Evolutionary conservation across 129 eudicot genomes (phyloP), one percentile per base, ranked within the genome.

Genomic region (Chrysanthemum seticuspe): DNA sequence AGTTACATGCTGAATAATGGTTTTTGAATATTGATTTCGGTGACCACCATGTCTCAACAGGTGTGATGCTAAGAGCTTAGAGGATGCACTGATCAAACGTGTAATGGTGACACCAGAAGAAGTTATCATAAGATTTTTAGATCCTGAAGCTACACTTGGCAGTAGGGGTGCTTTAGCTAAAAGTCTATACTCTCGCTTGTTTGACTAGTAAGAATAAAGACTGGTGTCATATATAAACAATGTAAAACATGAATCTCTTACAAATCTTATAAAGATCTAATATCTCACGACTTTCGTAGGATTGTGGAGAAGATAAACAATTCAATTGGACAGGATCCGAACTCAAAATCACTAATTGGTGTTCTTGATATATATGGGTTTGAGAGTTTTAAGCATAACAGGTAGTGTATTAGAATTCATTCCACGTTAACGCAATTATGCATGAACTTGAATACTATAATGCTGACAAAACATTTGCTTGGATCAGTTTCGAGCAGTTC

Each of bases 321-420:
- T 2, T 51, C 5, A 51, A 51, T 51, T 51, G 56, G 56, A 10
- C 56, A 51, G 56, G 56, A 10, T 51, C 56, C 56, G 56, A 51
- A 51, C 56, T 51, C 56, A 51, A 12, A 51, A 51, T 51, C 56
- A 51, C 56, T 51, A 51, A 51, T 51, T 51, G 56, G 56, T 51
- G 56, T 51, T 10, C 56, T 51, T 51, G 5, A 51, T 51, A 51
- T 51, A 31, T 4, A 31, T 27, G 29, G 29, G 29, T 27, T 27
- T 27, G 29, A 27, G 29, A 27, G 29, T 27, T 27, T 27, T 27
- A 27, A 3, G 29, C 29, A 27, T 27, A 3, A 27, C 29, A 27
- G 29, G 29, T 27, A 27, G 29, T 27, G 29, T 27, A 27, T 27
- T 27, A 27, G 29, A 27, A 27, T 27, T 27, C 29, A 2, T 27